These are phyloP conservation scores for Kregervanrija delftensis DNA, from an alignment of 805 yeast species.

Conservation along the genomic window DNA sequence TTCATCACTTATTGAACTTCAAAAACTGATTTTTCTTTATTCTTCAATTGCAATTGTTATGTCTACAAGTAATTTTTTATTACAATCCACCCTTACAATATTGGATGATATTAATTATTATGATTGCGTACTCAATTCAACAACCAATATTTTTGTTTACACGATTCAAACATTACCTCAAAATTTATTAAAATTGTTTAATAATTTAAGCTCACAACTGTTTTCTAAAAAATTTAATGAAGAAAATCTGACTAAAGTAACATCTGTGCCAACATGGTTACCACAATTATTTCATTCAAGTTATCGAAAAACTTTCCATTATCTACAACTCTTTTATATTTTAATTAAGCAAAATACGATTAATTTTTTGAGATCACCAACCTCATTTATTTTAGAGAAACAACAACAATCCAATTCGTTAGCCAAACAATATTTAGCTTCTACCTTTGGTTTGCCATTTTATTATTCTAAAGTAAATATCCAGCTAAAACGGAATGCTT, in stretches of 20 bases:
- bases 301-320: neutral
- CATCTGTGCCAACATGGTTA: slow-evolving; percentile 13
- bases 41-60: no score
- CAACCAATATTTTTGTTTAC: slow-evolving; percentile 28
- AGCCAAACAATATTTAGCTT: slow-evolving; percentile 16
- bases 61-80: slow-evolving; percentile 20
- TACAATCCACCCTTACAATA: slow-evolving; percentile 36
- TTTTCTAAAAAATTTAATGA: slow-evolving; percentile 7
- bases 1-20: no score
- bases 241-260: neutral
- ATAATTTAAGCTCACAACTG: slow-evolving; percentile 8
- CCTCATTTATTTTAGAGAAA: slow-evolving; percentile 18
- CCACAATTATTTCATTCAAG: slow-evolving; percentile 8
- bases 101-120: slow-evolving; percentile 40
- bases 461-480: slow-evolving; percentile 26
- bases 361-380: slow-evolving; percentile 17
- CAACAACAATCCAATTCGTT: slow-evolving; percentile 12
- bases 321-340: neutral
- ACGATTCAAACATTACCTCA: slow-evolving; percentile 34
- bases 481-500: slow-evolving; percentile 16
- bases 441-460: slow-evolving; percentile 32
- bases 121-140: slow-evolving; percentile 31
- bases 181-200: slow-evolving; percentile 12
- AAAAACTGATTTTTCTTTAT: no score
- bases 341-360: slow-evolving; percentile 11